Evolutionary conservation across 345 rosid species (phyloP), one percentile per base, ranked within the genome.

Genomic region (Populus alba): DNA sequence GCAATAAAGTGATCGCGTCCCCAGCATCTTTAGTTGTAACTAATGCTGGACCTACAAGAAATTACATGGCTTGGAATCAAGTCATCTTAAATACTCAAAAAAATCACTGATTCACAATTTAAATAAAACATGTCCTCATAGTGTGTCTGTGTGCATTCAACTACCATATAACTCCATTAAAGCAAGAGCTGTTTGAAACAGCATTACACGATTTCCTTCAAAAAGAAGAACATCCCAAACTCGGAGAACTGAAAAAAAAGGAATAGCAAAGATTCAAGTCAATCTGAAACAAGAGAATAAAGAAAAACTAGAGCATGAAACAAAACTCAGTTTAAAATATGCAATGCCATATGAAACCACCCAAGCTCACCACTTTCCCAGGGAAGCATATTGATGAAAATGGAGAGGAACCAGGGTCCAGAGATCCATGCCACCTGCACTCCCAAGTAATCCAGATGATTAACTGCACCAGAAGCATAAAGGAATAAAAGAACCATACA

Each of bases 401-500:
- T 94, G 66, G 98, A 96, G 77, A 96, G 97, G 74, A 96, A 91
- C 99, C 99, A 96, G 75, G 99, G 95, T 83, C 90, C 97, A 72
- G 97, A 90, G 59, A 92, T 87, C 98, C 99, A 96, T 66, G 99
- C 86, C 79, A 92, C 98, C 92, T 96, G 99, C 88, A 96, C 99
- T 92, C 99, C 98, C 92, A 96, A 91, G 98, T 89, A 92, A 91
- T 96, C 98, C 91, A 96, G 95, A 92, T 94, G 99, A 88, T 90
- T 88, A 90, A 92, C 99, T 96, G 98, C 98, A 92, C 80, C 90
- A 87, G 81, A 82, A 86, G 86, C 81, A 88, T 79, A 77, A 79
- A 78, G 77, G 80, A 80, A 86, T 87, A 79, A 83, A 87, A 84
- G 80, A 76, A 87, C 81, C 80, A 88, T 85, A 61, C 78, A 78